phyloP scores from a whole-genome alignment of 2,329 filamentous ascomycete species.

The Alternaria panax region DNA sequence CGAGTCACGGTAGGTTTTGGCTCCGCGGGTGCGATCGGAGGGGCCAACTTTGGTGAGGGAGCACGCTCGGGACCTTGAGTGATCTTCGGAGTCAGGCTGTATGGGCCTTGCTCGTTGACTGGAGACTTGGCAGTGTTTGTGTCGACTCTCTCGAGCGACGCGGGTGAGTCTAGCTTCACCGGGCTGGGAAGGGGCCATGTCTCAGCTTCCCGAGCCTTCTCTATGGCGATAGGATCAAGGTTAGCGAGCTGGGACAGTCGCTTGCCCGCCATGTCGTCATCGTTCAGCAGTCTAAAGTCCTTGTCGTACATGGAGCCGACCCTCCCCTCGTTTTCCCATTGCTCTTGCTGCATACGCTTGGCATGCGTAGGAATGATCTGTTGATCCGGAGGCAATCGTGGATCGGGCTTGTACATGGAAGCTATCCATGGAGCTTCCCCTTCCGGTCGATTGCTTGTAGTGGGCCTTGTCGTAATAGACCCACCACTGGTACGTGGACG shows the following conservation, averaged over 20 bases:
- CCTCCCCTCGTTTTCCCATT: conserved; percentile 92
- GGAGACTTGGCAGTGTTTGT: conserved; percentile 36
- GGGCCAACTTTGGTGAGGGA: conserved; percentile 36
- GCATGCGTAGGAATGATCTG: conserved; percentile 95
- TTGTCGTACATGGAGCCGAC: conserved; percentile 86
- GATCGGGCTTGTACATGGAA: conserved; percentile 94
- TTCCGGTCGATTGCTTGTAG: conserved; percentile 79
- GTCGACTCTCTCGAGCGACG: conserved; percentile 33
- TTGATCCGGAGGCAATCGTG: conserved; percentile 89
- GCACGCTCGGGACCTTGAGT: conserved; percentile 38
- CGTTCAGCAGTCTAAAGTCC: conserved; percentile 82
- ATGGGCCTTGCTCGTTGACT: conserved; percentile 54
- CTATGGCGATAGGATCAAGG: conserved; percentile 36
- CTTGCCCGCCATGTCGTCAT: conserved; percentile 59
- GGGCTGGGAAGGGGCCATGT: conserved; percentile 48
- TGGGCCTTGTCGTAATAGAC: conserved; percentile 53
- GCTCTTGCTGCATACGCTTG: conserved; percentile 87
- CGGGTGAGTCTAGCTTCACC: conserved; percentile 29
- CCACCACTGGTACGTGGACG: conserved; percentile 71
- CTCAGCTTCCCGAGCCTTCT: conserved; percentile 38
- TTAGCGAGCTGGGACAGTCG: conserved; percentile 40
- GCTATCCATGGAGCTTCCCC: conserved; percentile 96
- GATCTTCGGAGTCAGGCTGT: conserved; percentile 58
- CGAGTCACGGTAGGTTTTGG: conserved; percentile 54
- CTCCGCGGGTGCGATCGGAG: conserved; percentile 35